phyloP scores from a whole-genome alignment of 495 filamentous ascomycete genomes.

The Clohesyomyces aquaticus region DNA sequence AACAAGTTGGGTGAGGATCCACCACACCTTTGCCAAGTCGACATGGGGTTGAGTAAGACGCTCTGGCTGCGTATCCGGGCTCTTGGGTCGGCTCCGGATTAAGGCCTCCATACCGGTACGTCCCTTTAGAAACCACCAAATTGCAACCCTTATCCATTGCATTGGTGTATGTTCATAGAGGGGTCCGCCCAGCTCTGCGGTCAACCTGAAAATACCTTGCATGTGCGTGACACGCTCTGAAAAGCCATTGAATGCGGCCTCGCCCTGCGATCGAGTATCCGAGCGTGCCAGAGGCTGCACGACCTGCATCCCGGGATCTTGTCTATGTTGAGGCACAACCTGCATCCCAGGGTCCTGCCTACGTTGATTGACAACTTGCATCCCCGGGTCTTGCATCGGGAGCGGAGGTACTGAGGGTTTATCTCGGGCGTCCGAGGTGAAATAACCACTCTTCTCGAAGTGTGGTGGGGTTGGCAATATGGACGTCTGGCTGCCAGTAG shows the following conservation, averaged over 20 bases:
- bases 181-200: slow-evolving; percentile 71
- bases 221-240: slow-evolving; percentile 66
- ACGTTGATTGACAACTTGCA: not conserved
- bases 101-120: slow-evolving; percentile 70
- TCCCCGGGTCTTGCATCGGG: slow-evolving; percentile 10
- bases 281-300: slow-evolving; percentile 22
- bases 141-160: slow-evolving; percentile 69
- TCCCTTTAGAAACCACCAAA: slow-evolving; percentile 89
- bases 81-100: slow-evolving; percentile 63
- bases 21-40: slow-evolving; percentile 80
- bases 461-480: slow-evolving; percentile 25
- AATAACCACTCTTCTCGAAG: slow-evolving; percentile 11
- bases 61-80: slow-evolving; percentile 27
- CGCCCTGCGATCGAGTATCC: slow-evolving; percentile 50
- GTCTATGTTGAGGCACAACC: not conserved
- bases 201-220: slow-evolving; percentile 67
- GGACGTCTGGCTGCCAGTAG: slow-evolving; percentile 12
- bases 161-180: slow-evolving; percentile 60
- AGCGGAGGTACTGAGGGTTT: slow-evolving; percentile 16
- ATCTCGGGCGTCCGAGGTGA: not conserved
- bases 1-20: slow-evolving; percentile 72
- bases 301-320: slow-evolving; percentile 11
- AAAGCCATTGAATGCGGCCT: slow-evolving; percentile 71
- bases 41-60: slow-evolving; percentile 54
- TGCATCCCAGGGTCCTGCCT: slow-evolving; percentile 3